Base-by-base conservation (phyloP, 1,139 yeast genomes). In the Eremothecium sinecaudum region DNA sequence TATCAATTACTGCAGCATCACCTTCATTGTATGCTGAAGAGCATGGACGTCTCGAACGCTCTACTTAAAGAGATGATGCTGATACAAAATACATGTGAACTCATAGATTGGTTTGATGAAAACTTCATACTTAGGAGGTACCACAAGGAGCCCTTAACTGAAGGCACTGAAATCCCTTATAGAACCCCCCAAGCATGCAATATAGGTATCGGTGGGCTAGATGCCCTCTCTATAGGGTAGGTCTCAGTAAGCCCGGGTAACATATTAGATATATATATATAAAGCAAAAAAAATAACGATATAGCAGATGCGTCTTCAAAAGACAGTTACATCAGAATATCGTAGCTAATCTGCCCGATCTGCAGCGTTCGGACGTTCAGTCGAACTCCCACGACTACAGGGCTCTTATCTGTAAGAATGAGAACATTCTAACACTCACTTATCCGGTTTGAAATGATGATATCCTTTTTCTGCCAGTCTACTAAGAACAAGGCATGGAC, bases 1-100 rank as follows among this genome's bases (percentile, higher is more conserved):
- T 86, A 73, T 53, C 73, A 87, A 48, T 64, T 90, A 20, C 66
- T 77, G 1, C 95, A 86, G 56, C 96, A 87, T 52, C 97, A 90
- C 57, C 57, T 92, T 31, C 72, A 82, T 3, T 83, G 92, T 55
- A 87, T 90, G 96, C 58, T 86, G 42, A 69, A 76, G 27, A 72
- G 73, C 34, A 68, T 71, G 44, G 43, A 41, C 16, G 51, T 87
- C 10, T 64, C 76, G 2, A 71, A 75, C 39, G 59, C 63, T 11
- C 58, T 67, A 32, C 60, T 80, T 32, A 75, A 73, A 48, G 75
- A 71, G 43, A 63, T 90, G 68, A 86, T 86, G 63, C 71, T 69
- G 32, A 59, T 70, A 34, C 66, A 63, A 16, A 66, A 66, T 34
- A 59, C 81, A 42, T 66, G 75, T 2, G 83, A 79, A 42, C 58